Conservation (phyloP, 2,329 filamentous ascomycete genomes). For the Aspergillus cejpii region DNA sequence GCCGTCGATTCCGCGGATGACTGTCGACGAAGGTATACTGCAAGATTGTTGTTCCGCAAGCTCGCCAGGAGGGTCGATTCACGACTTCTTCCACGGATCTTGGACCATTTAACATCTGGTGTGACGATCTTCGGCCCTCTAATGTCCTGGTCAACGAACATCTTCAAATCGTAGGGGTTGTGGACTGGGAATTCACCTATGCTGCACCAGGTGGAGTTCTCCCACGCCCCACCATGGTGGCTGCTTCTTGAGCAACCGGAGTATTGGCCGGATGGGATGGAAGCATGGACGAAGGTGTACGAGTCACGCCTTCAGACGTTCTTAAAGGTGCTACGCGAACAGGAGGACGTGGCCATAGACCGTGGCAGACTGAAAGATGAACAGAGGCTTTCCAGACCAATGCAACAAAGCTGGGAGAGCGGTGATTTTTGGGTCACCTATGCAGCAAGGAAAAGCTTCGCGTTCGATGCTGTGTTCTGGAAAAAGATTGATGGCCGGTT, state of each 20-base stretch:
- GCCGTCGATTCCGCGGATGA: constrained; percentile 26
- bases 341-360: constrained; percentile 9
- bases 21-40: constrained; percentile 19
- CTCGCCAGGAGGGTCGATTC: constrained; percentile 11
- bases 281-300: constrained; percentile 13
- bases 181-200: constrained; percentile 23
- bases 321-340: constrained; percentile 6
- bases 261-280: constrained; percentile 14
- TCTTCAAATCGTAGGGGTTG: constrained; percentile 10
- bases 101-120: constrained; percentile 23
- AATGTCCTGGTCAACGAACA: constrained; percentile 15
- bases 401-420: constrained; percentile 8
- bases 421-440: constrained; percentile 11
- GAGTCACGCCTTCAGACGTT: constrained; percentile 10
- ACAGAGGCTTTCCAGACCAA: constrained; percentile 11
- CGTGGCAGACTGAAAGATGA: background rate
- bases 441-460: constrained; percentile 8
- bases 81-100: constrained; percentile 15
- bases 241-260: constrained; percentile 16
- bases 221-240: constrained; percentile 18
- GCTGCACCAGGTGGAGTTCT: constrained; percentile 16
- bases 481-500: constrained; percentile 10
- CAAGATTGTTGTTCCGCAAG: constrained; percentile 17
- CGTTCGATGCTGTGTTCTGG: constrained; percentile 11
- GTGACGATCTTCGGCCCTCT: constrained; percentile 18